Evolutionary conservation across 805 yeast species (phyloP).

Genomic region (Pichia sporocuriosa): DNA sequence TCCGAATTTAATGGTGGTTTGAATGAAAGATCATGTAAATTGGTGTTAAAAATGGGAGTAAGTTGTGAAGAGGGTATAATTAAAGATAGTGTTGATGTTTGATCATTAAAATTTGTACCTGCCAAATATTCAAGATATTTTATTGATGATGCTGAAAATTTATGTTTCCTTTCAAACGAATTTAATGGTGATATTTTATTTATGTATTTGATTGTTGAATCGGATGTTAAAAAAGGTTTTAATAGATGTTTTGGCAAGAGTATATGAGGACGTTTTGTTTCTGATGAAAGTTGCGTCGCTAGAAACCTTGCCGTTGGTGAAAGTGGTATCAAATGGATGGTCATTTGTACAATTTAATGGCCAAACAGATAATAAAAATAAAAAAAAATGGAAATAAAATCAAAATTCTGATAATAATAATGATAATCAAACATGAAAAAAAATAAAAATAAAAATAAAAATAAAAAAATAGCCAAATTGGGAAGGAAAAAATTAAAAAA

Average conservation of each 20-base stretch:
- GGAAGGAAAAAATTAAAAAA: too few species aligned
- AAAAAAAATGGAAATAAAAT: too few species aligned
- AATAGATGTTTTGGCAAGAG: conserved; percentile 6
- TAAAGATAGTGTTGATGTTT: conserved; percentile 1
- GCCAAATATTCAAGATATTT: background rate
- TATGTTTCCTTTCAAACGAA: conserved; percentile 7
- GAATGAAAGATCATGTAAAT: background rate
- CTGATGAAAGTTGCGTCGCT: conserved; percentile 8
- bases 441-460: too few species aligned
- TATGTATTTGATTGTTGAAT: conserved; percentile 11
- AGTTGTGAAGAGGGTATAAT: conserved; percentile 8
- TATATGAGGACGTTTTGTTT: conserved; percentile 3
- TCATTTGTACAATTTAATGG: background rate
- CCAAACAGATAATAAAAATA: background rate
- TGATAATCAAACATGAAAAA: too few species aligned
- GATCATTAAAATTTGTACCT: background rate
- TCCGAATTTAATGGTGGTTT: conserved; percentile 16
- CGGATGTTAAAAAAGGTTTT: conserved; percentile 8
- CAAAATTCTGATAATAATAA: too few species aligned
- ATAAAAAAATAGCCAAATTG: too few species aligned
- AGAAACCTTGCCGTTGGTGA: conserved; percentile 7
- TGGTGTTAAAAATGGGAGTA: conserved; percentile 1
- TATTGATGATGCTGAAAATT: conserved; percentile 4
- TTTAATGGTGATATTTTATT: conserved; percentile 12
- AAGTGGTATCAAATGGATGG: conserved; percentile 7